phyloP scores from a whole-genome alignment of 179 eudicot species.

The Beta macrorhiza region DNA sequence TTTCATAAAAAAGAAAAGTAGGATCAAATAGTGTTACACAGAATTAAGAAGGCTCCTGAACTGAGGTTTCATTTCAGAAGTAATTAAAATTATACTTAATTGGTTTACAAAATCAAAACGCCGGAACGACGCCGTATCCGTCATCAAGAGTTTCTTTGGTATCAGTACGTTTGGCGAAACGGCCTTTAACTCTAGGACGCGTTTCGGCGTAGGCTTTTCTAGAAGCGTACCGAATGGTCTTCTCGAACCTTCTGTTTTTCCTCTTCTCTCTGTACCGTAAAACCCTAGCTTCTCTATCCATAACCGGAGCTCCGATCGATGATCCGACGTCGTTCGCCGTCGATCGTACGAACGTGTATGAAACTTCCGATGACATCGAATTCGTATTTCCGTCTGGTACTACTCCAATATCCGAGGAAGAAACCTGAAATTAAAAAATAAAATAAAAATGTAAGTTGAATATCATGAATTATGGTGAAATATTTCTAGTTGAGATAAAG shows the following conservation, averaged over 20 bases:
- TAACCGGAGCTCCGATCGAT: slow-evolving; percentile 18
- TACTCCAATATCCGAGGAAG: slow-evolving; percentile 47
- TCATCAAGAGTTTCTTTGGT: slow-evolving; percentile 11
- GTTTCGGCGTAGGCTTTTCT: slow-evolving; percentile 48
- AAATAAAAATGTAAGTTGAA: background rate
- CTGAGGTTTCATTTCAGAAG: no score
- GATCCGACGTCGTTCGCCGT: background rate
- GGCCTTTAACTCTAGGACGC: slow-evolving; percentile 44
- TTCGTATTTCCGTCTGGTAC: slow-evolving; percentile 40
- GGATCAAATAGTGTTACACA: background rate
- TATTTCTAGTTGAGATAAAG: background rate
- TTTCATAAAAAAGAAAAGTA: background rate
- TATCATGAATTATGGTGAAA: background rate
- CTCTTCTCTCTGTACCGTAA: slow-evolving; percentile 49
- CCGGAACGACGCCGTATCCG: slow-evolving; percentile 47
- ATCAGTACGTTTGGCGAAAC: slow-evolving; percentile 43
- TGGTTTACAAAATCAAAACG: slow-evolving; percentile 13
- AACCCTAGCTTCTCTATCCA: slow-evolving; percentile 43
- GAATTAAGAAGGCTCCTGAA: background rate
- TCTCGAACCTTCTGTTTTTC: slow-evolving; percentile 50
- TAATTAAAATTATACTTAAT: background rate
- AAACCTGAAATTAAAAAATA: slow-evolving; percentile 26
- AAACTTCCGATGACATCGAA: slow-evolving; percentile 30
- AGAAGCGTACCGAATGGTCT: slow-evolving; percentile 48
- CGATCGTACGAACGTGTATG: slow-evolving; percentile 14